Evolutionary conservation across 345 rosid genomes (phyloP).

Genomic region (Populus nigra): DNA sequence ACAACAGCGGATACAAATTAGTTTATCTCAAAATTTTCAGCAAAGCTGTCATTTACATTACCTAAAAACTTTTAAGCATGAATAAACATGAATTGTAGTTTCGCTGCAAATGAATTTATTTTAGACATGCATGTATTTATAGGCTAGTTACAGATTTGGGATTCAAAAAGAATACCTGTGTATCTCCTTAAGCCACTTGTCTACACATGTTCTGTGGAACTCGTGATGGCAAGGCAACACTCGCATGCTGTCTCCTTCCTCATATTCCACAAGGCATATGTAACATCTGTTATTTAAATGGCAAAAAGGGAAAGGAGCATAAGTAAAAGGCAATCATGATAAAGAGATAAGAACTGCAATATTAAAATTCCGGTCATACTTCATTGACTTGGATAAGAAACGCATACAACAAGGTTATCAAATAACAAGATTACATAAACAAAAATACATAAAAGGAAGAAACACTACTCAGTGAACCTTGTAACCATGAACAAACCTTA

Average conservation of each 20-base stretch:
- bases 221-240: conserved; percentile 88
- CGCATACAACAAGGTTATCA: neutral
- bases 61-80: neutral
- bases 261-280: conserved; percentile 95
- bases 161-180: conserved; percentile 60
- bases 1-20: neutral
- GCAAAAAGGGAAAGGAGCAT: neutral
- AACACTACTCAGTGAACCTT: neutral
- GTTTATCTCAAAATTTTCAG: neutral
- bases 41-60: neutral
- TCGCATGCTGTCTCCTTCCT: conserved; percentile 84
- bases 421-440: neutral
- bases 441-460: neutral
- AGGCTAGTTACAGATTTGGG: neutral
- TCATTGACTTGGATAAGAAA: neutral
- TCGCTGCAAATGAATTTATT: neutral
- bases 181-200: conserved; percentile 97
- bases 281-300: conserved; percentile 57
- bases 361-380: neutral
- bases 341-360: neutral
- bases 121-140: neutral
- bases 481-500: neutral
- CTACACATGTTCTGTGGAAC: conserved; percentile 77
- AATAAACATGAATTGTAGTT: neutral
- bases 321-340: neutral